Base-by-base conservation (phyloP, 495 filamentous ascomycete genomes). In the Penicillium robsamsonii region DNA sequence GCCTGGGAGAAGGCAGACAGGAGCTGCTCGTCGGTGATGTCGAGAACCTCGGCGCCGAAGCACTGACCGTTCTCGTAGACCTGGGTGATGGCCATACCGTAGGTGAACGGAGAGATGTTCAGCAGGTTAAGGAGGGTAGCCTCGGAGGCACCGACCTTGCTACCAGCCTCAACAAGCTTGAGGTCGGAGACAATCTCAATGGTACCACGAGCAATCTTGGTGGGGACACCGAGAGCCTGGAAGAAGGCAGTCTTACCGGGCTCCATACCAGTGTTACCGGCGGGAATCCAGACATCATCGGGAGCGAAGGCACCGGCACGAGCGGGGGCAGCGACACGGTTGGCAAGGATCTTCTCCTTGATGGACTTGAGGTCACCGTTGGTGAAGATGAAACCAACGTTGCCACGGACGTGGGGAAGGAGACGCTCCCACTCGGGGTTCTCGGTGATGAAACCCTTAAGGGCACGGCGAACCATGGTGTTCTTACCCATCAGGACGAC, bases 221-320 rank as follows among this genome's bases (percentile, higher is more conserved):
- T 99, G 73, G 94, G 94, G 77, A 99, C 91, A 89, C 94, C 94
- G 75, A 99, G 95, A 71, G 94, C 94, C 85, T 99, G 94, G 91
- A 99, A 99, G 92, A 99, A 99, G 66, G 94, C 96, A 66, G 94
- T 99, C 88, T 99, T 99, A 79, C 94, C 94, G 73, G 94, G 94
- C 78, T 99, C 94, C 94, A 99, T 99, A 82, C 94, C 94, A 62
- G 95, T 99, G 85, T 96, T 98, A 78, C 94, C 93, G 60, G 91
- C 94, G 49, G 94, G 94, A 58, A 98, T 78, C 80, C 80, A 97
- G 67, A 86, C 93, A 72, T 99, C 94, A 70, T 63, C 78, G 62
- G 94, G 94, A 62, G 94, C 95, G 62, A 97, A 69, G 61, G 95
- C 94, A 86, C 94, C 94, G 66, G 94, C 92, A 87, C 94, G 87